These are phyloP conservation scores for Spergularia bocconei DNA, from an alignment of 148 eudicot species.

Conservation along the genomic window DNA sequence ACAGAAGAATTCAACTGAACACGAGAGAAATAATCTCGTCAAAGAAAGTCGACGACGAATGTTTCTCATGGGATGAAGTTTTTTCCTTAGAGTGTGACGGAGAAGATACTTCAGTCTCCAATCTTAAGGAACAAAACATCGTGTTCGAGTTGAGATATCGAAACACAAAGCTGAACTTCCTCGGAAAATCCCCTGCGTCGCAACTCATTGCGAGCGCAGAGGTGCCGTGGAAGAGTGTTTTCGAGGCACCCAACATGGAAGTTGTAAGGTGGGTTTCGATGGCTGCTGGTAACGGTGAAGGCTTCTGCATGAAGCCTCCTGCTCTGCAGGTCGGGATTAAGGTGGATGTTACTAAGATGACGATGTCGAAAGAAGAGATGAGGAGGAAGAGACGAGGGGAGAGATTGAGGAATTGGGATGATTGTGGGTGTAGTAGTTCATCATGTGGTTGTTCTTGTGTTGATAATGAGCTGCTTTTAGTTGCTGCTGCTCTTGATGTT, in stretches of 20 bases:
- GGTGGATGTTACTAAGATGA: constrained; percentile 11
- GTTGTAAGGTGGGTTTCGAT: constrained; percentile 45
- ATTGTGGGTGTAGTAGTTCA: constrained; percentile 38
- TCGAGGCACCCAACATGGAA: constrained; percentile 39
- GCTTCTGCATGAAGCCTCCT: constrained; percentile 35
- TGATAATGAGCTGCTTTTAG: constrained; percentile 33
- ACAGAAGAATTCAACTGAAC: constrained; percentile 41
- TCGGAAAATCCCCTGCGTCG: constrained; percentile 32
- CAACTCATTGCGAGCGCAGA: constrained; percentile 45
- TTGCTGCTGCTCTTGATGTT: constrained; percentile 33
- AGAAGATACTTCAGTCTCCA: constrained; percentile 29
- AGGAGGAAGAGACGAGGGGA: constrained; percentile 18
- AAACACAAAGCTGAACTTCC: constrained; percentile 17
- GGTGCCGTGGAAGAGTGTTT: constrained; percentile 46
- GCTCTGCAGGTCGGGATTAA: constrained; percentile 42
- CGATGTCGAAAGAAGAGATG: constrained; percentile 4
- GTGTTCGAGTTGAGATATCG: constrained; percentile 47
- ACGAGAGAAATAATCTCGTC: constrained; percentile 38
- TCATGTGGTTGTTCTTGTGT: constrained; percentile 22
- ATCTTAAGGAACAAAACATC: constrained; percentile 28
- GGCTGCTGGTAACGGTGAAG: constrained; percentile 11
- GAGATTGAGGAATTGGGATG: constrained; percentile 23
- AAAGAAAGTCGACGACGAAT: constrained; percentile 20
- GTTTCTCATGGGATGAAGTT: constrained; percentile 38
- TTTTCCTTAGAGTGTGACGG: constrained; percentile 54